Base-by-base conservation (phyloP, 805 yeast species). In the Cyberlindnera sargentensis region DNA sequence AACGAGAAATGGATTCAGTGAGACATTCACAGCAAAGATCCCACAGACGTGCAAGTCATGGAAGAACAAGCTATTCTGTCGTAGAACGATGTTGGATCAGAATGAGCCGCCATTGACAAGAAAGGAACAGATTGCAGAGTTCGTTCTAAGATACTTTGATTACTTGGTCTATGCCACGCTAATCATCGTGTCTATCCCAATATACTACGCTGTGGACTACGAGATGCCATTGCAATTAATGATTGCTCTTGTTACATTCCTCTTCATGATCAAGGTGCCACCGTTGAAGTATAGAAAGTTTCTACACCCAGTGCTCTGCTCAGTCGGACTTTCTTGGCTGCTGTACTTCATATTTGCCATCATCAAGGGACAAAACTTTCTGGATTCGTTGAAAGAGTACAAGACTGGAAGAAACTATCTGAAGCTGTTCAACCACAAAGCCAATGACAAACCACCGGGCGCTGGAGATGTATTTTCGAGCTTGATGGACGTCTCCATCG, bases 401-500 rank as follows among this genome's bases (percentile, higher is more conserved):
- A 77, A 79, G 50, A 84, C 91, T 0, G 90, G 90, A 0, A 70
- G 80, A 43, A 82, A 69, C 10, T 85, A 85, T 54, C 58, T 81
- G 37, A 63, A 72, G 44, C 66, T 85, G 27, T 82, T 83, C 59
- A 72, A 72, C 51, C 59, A 64, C 26, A 41, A 38, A 35, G 26
- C 28, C 5, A 50, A 40, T 15, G 44, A 46, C 6, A 57, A 61
- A 23, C 73, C 78, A 74, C 93, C 95, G 1, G 95, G 95, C 0
- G 85, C 90, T 10, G 95, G 95, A 3, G 95, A 85, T 56, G 67
- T 85, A 15, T 68, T 85, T 34, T 59, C 80, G 5, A 73, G 89
- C 0, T 60, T 84, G 50, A 80, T 85, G 83, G 93, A 84, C 54
- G 73, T 83, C 7, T 76, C 88, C 2, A 85, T 85, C 61, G 89